Evolutionary conservation across 441 rosid species (phyloP), one percentile per base, ranked within the genome.

Genomic region (Aleurites moluccanus): DNA sequence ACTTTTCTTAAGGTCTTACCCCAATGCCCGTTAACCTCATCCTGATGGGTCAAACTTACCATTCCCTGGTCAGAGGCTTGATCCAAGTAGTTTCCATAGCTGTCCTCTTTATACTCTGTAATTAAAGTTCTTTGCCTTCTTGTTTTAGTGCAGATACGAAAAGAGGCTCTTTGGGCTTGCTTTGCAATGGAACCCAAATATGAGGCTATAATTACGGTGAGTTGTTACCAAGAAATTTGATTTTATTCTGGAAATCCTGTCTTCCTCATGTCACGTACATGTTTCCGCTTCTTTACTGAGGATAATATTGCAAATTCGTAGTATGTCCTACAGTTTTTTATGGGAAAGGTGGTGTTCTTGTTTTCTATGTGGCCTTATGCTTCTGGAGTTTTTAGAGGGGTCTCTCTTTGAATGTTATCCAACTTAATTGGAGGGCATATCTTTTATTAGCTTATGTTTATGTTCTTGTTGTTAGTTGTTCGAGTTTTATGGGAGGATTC

Each of bases 101-200:
- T 33, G 35, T 15, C 18, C 61, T 55, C 6, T 76, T 60, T 56
- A 35, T 44, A 64, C 56, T 73, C 33, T 53, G 27, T 63, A 42
- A 40, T 64, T 50, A 27, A 60, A 63, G 0, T 49, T 38, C 9
- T 6, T 38, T 38, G 40, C 40, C 40, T 5, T 35, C 42, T 67
- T 77, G 33, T 45, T 68, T 56, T 74, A 21, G 30, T 77, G 80
- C 91, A 95, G 99, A 87, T 90, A 63, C 86, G 99, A 82, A 92
- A 95, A 84, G 97, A 91, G 82, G 98, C 99, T 33, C 82, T 92
- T 47, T 93, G 98, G 98, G 91, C 99, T 76, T 87, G 95, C 85
- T 89, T 83, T 88, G 96, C 98, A 1, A 86, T 95, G 99, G 87
- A 85, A 59, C 99, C 99, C 42, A 84, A 83, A 77, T 87, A 40